Conservation (phyloP, 345 rosid genomes). For the Chamaenerion angustifolium region DNA sequence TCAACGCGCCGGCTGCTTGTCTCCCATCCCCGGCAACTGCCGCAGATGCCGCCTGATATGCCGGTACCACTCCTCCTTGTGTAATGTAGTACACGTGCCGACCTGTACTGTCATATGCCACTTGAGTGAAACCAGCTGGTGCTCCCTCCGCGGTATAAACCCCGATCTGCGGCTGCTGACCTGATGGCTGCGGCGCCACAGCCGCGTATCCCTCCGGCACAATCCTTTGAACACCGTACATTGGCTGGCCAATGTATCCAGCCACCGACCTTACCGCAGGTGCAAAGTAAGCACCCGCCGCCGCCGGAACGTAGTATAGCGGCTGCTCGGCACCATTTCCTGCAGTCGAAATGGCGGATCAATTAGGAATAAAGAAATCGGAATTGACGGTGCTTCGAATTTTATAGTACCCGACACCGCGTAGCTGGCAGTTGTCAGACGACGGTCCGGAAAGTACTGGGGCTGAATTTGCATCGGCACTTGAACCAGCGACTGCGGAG, state of each 20-base stretch:
- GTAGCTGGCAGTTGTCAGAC: constrained; percentile 16
- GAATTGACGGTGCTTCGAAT: too few species aligned
- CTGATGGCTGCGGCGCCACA: constrained; percentile 12
- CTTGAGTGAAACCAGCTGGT: constrained; percentile 18
- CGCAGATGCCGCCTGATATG: constrained; percentile 16
- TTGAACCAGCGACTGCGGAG: constrained; percentile 13
- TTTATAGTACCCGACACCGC: neutral
- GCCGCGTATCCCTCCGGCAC: constrained; percentile 24
- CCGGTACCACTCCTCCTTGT: constrained; percentile 12
- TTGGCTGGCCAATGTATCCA: constrained; percentile 20
- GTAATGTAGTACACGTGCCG: constrained; percentile 35
- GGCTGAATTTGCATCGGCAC: constrained; percentile 27
- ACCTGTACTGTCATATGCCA: constrained; percentile 36
- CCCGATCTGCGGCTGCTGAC: constrained; percentile 17
- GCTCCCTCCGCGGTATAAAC: constrained; percentile 11
- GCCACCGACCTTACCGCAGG: constrained; percentile 18
- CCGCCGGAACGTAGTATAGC: constrained; percentile 23
- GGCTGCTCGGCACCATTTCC: constrained; percentile 24
- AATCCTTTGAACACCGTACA: constrained; percentile 32
- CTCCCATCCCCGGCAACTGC: constrained; percentile 10
- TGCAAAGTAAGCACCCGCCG: constrained; percentile 17
- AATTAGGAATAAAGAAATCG: too few species aligned
- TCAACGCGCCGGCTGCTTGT: constrained; percentile 20
- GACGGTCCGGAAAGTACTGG: constrained; percentile 21
- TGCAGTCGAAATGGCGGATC: too few species aligned